A percentile compares a stretch with the other conserved stretches of the same genome.
Evolutionary conservation across 2,329 filamentous ascomycete genomes (phyloP).

Genomic region (Capronia americana): DNA sequence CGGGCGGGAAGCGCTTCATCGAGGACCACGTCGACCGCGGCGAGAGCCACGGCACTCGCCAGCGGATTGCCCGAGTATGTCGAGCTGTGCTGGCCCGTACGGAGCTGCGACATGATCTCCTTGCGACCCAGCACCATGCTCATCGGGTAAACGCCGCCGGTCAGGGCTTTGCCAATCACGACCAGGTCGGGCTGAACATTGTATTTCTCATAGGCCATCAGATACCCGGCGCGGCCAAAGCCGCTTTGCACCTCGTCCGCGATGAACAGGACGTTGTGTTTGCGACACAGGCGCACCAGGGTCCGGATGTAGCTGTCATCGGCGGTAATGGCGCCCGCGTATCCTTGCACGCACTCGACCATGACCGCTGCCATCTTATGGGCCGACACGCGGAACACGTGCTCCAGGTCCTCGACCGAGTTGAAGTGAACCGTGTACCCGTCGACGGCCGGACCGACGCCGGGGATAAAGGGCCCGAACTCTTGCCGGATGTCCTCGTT

Average conservation of each 20-base stretch:
- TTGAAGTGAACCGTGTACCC: neutral
- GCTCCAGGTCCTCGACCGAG: slow-evolving; percentile 4
- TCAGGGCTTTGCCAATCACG: slow-evolving; percentile 63
- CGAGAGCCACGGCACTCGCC: slow-evolving; percentile 7
- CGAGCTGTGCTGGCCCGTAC: slow-evolving; percentile 4
- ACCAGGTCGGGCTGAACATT: slow-evolving; percentile 85
- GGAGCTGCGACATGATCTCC: slow-evolving; percentile 13
- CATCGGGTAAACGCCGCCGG: slow-evolving; percentile 22
- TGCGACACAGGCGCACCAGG: slow-evolving; percentile 5
- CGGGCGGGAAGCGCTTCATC: slow-evolving; percentile 10
- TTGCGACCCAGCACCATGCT: slow-evolving; percentile 10
- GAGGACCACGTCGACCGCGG: slow-evolving; percentile 12
- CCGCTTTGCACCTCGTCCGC: slow-evolving; percentile 94
- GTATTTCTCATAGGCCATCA: slow-evolving; percentile 97
- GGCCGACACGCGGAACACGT: neutral
- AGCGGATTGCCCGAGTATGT: slow-evolving; percentile 19
- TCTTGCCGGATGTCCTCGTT: slow-evolving; percentile 3
- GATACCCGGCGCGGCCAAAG: slow-evolving; percentile 86
- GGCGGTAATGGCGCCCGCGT: neutral
- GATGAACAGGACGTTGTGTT: slow-evolving; percentile 61
- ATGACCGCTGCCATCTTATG: slow-evolving; percentile 12
- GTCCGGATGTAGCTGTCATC: slow-evolving; percentile 6
- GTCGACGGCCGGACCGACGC: neutral
- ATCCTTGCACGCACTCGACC: slow-evolving; percentile 19
- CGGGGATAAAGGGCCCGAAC: slow-evolving; percentile 4